Evolutionary conservation across 2,329 filamentous ascomycete genomes (phyloP).

Genomic region (Plenodomus tracheiphilus): DNA sequence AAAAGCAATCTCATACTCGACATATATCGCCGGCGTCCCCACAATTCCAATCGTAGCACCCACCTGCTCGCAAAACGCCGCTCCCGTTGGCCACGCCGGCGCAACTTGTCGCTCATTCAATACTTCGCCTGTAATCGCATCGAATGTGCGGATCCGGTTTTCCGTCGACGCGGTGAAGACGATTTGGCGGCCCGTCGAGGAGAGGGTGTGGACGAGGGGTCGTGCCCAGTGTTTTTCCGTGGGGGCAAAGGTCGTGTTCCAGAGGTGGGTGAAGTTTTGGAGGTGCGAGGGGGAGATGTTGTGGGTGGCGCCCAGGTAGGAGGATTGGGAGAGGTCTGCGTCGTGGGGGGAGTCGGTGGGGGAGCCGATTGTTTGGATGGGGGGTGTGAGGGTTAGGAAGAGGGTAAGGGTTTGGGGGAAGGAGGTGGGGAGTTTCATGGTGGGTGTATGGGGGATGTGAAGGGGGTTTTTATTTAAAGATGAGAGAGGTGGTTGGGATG

Average conservation of each 20-base stretch:
- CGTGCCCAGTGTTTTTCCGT: slow-evolving; percentile 53
- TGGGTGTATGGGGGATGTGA: not conserved
- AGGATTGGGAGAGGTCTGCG: slow-evolving; percentile 20
- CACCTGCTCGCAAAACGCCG: slow-evolving; percentile 11
- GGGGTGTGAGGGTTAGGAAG: not conserved
- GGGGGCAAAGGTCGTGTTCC: slow-evolving; percentile 38
- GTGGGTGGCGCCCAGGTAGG: slow-evolving; percentile 39
- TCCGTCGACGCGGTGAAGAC: slow-evolving; percentile 22
- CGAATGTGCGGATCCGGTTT: slow-evolving; percentile 23
- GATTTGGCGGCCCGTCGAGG: slow-evolving; percentile 20
- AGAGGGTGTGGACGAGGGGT: slow-evolving; percentile 52
- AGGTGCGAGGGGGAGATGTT: slow-evolving; percentile 47
- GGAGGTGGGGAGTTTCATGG: not conserved
- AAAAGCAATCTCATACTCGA: slow-evolving; percentile 30
- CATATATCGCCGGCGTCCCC: slow-evolving; percentile 23
- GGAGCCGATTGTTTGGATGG: slow-evolving; percentile 5
- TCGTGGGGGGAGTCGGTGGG: slow-evolving; percentile 20
- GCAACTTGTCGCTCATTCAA: slow-evolving; percentile 16
- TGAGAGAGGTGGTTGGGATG: too few relatives aligned
- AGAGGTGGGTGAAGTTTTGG: slow-evolving; percentile 45
- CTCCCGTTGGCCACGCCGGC: slow-evolving; percentile 18
- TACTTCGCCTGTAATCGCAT: slow-evolving; percentile 18
- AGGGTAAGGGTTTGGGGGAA: not conserved
- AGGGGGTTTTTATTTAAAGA: not conserved
- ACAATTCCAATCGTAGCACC: slow-evolving; percentile 23